phyloP scores from a whole-genome alignment of 2,329 filamentous ascomycete genomes.

The Daldinia eschscholtzii region DNA sequence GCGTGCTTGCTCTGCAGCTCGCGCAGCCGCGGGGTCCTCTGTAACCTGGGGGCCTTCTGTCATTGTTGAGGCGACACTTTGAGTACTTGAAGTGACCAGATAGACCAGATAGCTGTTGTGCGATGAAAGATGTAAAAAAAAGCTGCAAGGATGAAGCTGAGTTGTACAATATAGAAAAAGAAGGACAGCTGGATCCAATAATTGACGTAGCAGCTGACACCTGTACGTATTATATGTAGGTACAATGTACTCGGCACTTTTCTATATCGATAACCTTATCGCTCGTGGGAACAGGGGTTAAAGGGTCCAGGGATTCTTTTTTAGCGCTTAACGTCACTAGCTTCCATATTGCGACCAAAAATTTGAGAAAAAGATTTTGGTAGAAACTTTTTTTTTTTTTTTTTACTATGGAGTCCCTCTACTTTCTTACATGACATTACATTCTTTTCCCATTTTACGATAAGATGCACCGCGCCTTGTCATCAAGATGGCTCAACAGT shows the following conservation, averaged over 20 bases:
- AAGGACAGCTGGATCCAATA: constrained; percentile 34
- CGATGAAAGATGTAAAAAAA: constrained; percentile 23
- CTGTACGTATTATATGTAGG: constrained; percentile 15
- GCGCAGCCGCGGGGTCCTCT: constrained; percentile 64
- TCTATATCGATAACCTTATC: constrained; percentile 37
- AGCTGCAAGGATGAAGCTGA: constrained; percentile 14
- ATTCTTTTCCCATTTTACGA: constrained; percentile 9
- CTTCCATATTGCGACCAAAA: constrained; percentile 6
- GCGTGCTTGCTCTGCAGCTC: constrained; percentile 75
- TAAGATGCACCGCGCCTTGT: constrained; percentile 60
- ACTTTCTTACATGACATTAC: constrained; percentile 15
- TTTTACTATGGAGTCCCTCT: background rate
- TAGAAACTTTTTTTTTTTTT: background rate
- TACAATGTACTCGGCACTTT: background rate
- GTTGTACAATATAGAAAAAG: constrained; percentile 7
- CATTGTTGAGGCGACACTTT: constrained; percentile 39
- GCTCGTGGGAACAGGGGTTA: constrained; percentile 23
- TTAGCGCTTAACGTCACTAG: constrained; percentile 29
- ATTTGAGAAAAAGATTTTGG: constrained; percentile 15
- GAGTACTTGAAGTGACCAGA: constrained; percentile 9
- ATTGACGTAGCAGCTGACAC: constrained; percentile 36
- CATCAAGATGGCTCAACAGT: constrained; percentile 59
- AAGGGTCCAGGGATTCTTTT: constrained; percentile 5
- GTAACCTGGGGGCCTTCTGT: constrained; percentile 48
- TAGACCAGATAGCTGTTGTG: background rate